Conservation (phyloP, 768 basidiomycete genomes). For the Suillus variegatus region DNA sequence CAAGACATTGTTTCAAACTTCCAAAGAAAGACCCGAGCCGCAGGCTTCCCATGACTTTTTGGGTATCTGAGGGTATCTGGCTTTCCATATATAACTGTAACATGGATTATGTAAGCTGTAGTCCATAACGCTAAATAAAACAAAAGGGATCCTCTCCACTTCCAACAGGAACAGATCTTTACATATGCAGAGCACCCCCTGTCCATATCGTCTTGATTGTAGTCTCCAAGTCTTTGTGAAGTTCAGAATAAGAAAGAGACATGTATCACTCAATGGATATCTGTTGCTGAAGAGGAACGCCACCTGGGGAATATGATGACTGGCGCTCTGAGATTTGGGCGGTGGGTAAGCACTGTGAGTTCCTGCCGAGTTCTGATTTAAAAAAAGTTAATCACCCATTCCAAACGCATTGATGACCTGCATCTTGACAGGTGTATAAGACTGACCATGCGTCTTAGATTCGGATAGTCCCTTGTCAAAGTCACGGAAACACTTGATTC, state of each 20-base stretch:
- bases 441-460: constrained; percentile 78
- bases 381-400: constrained; percentile 38
- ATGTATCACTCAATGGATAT: constrained; percentile 73
- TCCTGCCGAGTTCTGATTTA: constrained; percentile 47
- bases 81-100: constrained; percentile 1
- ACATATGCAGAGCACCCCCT: background rate
- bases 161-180: background rate
- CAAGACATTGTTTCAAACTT: too few species aligned
- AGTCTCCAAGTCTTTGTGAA: constrained; percentile 11
- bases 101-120: constrained; percentile 19
- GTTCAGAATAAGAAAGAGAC: background rate
- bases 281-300: constrained; percentile 57
- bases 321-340: constrained; percentile 47
- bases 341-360: constrained; percentile 44
- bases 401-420: constrained; percentile 21
- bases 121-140: constrained; percentile 22
- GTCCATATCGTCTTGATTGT: constrained; percentile 5
- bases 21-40: too few species aligned
- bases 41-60: too few species aligned
- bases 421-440: constrained; percentile 33
- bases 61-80: too few species aligned
- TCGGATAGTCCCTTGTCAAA: constrained; percentile 77
- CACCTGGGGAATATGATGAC: constrained; percentile 47
- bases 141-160: constrained; percentile 5
- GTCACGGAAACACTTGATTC: constrained; percentile 77